Percentiles rank a stretch among this genome's conserved stretches.
Conservation (phyloP, 2,329 filamentous ascomycete species). For the Xylaria sp. region DNA sequence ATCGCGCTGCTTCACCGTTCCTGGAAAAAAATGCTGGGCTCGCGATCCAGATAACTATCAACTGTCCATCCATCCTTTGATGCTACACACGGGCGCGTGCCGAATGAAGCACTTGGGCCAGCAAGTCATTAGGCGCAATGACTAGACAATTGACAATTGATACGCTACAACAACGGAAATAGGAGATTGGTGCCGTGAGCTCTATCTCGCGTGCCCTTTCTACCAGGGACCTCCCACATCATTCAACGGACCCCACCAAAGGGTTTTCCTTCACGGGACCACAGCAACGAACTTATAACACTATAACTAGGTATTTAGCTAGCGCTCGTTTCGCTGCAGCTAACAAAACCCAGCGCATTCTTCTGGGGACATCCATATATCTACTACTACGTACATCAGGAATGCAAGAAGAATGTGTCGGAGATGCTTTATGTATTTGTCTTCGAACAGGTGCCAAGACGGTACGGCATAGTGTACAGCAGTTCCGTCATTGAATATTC, state of each 20-base stretch:
- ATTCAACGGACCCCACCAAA: background rate
- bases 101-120: background rate
- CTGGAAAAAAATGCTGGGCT: slow-evolving; percentile 23
- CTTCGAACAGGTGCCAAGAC: background rate
- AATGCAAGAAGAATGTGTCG: no score
- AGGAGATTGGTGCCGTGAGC: background rate
- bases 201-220: background rate
- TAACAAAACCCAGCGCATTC: background rate
- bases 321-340: background rate
- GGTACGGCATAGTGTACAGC: background rate
- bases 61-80: background rate
- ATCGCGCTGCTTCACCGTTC: slow-evolving; percentile 17
- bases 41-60: background rate
- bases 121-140: background rate
- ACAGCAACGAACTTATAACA: background rate
- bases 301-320: no score
- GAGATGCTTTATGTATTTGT: background rate
- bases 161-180: background rate
- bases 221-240: background rate
- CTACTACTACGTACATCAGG: background rate
- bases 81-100: background rate
- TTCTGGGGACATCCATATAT: background rate
- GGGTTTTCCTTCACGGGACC: background rate
- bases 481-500: background rate
- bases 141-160: background rate